These are phyloP conservation scores for Candida loeiensis DNA, from an alignment of 805 yeast species.

Conservation along the genomic window DNA sequence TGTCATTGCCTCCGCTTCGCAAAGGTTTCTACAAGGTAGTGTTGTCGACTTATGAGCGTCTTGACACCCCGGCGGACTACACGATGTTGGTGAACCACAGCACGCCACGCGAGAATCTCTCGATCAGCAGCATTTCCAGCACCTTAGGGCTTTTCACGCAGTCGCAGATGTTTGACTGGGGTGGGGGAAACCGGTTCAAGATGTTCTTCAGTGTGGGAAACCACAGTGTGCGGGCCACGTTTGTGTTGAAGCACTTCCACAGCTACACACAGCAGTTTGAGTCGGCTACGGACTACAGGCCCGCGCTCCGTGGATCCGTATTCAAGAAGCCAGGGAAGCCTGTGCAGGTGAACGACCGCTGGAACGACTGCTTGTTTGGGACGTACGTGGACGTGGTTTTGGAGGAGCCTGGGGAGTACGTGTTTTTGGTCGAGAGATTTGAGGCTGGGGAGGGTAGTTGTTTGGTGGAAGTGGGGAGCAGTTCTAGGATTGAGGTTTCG, in stretches of 20 bases:
- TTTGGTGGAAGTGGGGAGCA: constrained; percentile 37
- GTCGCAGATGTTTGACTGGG: constrained; percentile 34
- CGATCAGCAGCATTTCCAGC: constrained; percentile 16
- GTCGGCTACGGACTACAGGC: constrained; percentile 34
- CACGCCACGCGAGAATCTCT: constrained; percentile 5
- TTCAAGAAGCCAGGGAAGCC: constrained; percentile 31
- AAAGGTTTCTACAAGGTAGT: constrained; percentile 43
- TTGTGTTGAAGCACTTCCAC: constrained; percentile 25
- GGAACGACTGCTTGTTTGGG: constrained; percentile 45
- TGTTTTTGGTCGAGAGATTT: constrained; percentile 47
- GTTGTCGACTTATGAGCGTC: constrained; percentile 41
- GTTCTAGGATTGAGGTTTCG: not conserved
- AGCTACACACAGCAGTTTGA: constrained; percentile 5
- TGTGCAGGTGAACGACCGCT: constrained; percentile 31
- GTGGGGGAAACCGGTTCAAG: constrained; percentile 35
- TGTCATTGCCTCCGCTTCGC: constrained; percentile 17
- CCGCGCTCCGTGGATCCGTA: constrained; percentile 44
- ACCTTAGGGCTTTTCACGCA: constrained; percentile 35
- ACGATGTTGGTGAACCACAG: constrained; percentile 27
- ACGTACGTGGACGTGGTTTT: constrained; percentile 33
- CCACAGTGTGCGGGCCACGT: constrained; percentile 20
- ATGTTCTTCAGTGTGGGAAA: constrained; percentile 21
- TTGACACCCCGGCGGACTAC: constrained; percentile 26
- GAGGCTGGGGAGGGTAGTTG: constrained; percentile 44
- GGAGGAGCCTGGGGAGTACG: constrained; percentile 27